Conservation (phyloP, 176 grass and related monocot genomes). For the Urochloa ruziziensis region DNA sequence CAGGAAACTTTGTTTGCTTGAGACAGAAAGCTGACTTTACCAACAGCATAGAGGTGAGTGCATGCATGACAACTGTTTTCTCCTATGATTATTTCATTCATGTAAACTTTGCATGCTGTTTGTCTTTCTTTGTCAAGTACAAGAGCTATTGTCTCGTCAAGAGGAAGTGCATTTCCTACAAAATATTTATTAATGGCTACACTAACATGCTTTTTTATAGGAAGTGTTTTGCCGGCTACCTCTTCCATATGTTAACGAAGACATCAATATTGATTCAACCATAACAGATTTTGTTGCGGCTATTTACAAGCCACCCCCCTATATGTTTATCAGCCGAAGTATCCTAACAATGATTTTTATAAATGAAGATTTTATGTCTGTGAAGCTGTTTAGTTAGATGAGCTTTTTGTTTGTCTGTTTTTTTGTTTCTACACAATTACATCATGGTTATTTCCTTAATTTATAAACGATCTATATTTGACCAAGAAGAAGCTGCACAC, state of each 20-base stretch:
- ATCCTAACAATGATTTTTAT: conserved; percentile 52
- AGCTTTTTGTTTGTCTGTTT: conserved; percentile 4
- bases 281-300: conserved; percentile 51
- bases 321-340: conserved; percentile 68
- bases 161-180: not conserved
- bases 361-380: conserved; percentile 9
- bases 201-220: conserved; percentile 49
- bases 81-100: conserved; percentile 16
- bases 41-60: conserved; percentile 60
- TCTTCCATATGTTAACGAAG: conserved; percentile 79
- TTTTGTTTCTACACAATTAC: conserved; percentile 18
- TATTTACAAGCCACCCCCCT: conserved; percentile 51
- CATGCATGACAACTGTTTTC: conserved; percentile 18
- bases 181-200: conserved; percentile 17
- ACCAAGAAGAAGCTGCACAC: conserved; percentile 79
- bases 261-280: conserved; percentile 66
- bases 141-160: conserved; percentile 7
- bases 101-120: not conserved
- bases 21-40: conserved; percentile 71
- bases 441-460: conserved; percentile 39
- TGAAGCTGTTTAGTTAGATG: conserved; percentile 19
- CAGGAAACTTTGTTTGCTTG: conserved; percentile 74
- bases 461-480: conserved; percentile 69
- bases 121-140: not conserved
- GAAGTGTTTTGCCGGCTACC: conserved; percentile 75